A percentile compares a stretch with the other conserved stretches of the same genome.
Evolutionary conservation across 148 eudicot genomes (phyloP).

Genomic region (Cornus florida): DNA sequence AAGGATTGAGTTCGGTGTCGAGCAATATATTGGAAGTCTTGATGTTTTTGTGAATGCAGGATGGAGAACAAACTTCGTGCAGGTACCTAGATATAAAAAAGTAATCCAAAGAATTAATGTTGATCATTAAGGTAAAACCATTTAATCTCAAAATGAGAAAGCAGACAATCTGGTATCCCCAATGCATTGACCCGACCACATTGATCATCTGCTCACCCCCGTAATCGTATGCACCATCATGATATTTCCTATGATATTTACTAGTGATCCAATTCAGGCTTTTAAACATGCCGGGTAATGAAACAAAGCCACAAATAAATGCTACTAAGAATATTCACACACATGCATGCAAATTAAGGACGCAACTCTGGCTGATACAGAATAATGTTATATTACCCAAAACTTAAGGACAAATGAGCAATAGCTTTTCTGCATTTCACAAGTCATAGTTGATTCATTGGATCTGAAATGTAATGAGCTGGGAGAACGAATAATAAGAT

Average conservation of each 20-base stretch:
- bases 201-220: neutral
- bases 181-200: constrained; percentile 1
- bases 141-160: neutral
- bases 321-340: neutral
- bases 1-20: constrained; percentile 67
- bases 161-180: neutral
- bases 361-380: neutral
- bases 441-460: neutral
- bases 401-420: too few relatives aligned
- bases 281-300: neutral
- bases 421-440: too few relatives aligned
- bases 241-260: neutral
- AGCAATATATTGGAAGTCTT: constrained; percentile 66
- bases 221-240: neutral
- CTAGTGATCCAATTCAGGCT: too few relatives aligned
- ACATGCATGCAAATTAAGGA: neutral
- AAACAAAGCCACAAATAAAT: neutral
- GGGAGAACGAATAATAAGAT: too few relatives aligned
- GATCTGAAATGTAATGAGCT: too few relatives aligned
- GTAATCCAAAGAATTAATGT: neutral
- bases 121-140: neutral
- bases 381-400: neutral
- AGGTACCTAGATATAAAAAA: constrained; percentile 44
- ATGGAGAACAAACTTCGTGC: constrained; percentile 61
- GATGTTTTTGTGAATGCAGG: constrained; percentile 52